Conservation (phyloP, 1,284 basidiomycete species). For the Trichosporon sp. region DNA sequence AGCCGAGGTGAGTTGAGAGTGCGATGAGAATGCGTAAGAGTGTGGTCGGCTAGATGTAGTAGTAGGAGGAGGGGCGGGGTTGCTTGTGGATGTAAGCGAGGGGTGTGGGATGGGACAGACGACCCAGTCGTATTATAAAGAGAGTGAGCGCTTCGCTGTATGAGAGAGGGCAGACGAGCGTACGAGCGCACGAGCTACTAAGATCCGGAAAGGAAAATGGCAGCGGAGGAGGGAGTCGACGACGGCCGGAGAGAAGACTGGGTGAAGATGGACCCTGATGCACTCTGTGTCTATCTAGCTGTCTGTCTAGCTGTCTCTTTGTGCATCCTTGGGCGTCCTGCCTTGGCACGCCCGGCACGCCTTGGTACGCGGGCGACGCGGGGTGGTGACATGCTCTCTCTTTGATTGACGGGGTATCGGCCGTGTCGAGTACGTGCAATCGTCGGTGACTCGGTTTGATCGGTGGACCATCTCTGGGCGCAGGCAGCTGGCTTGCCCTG, state of each 20-base stretch:
- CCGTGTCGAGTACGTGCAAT: not conserved
- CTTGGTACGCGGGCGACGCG: not conserved
- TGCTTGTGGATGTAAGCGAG: not conserved
- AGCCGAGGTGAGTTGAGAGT: not conserved
- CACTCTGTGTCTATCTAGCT: too few species aligned
- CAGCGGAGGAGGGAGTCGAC: not conserved
- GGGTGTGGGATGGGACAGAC: not conserved
- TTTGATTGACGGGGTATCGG: conserved; percentile 1
- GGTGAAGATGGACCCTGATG: not conserved
- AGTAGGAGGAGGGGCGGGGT: not conserved
- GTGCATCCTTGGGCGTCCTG: not conserved
- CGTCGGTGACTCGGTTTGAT: conserved; percentile 1
- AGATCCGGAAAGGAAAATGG: not conserved
- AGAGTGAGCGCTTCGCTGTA: not conserved
- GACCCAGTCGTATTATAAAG: not conserved
- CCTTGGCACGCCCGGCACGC: too few species aligned
- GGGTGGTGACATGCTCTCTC: not conserved
- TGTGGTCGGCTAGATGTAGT: not conserved
- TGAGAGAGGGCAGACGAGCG: not conserved
- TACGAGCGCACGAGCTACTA: not conserved
- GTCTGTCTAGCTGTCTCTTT: too few species aligned
- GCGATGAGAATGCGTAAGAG: not conserved
- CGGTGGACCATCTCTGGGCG: not conserved
- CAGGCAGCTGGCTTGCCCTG: not conserved
- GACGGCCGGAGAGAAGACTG: not conserved